Evolutionary conservation across 2,329 filamentous ascomycete species (phyloP).

Genomic region (Neocucurbitaria cava): DNA sequence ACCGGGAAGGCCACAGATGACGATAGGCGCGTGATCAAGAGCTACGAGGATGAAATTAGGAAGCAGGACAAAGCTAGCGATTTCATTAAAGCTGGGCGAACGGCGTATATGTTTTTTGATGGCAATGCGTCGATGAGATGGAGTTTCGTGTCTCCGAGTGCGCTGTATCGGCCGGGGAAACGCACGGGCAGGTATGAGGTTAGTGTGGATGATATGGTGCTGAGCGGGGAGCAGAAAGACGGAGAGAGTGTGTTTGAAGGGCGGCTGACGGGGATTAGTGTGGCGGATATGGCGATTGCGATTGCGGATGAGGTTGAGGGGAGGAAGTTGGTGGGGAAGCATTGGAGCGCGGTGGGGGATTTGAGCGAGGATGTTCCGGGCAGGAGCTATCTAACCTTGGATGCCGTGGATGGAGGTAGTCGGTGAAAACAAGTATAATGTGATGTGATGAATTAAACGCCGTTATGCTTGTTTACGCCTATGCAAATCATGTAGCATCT

Average conservation of each 20-base stretch:
- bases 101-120: slow-evolving; percentile 48
- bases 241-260: slow-evolving; percentile 37
- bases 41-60: slow-evolving; percentile 33
- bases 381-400: slow-evolving; percentile 33
- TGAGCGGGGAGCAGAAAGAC: slow-evolving; percentile 31
- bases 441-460: background rate
- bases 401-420: slow-evolving; percentile 25
- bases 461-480: background rate
- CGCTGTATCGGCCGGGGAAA: slow-evolving; percentile 43
- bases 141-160: slow-evolving; percentile 43
- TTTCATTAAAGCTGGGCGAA: slow-evolving; percentile 44
- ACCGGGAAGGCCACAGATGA: slow-evolving; percentile 22
- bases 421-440: background rate
- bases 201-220: slow-evolving; percentile 41
- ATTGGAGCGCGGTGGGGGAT: slow-evolving; percentile 43
- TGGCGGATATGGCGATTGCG: slow-evolving; percentile 44
- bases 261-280: slow-evolving; percentile 42
- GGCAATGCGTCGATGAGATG: slow-evolving; percentile 42
- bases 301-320: slow-evolving; percentile 45
- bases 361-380: slow-evolving; percentile 37
- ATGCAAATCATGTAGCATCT: background rate
- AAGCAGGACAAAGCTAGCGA: slow-evolving; percentile 33
- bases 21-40: slow-evolving; percentile 19
- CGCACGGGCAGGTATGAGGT: slow-evolving; percentile 43
- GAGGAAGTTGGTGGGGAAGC: slow-evolving; percentile 35